phyloP scores from a whole-genome alignment of 1,139 yeast genomes.

The Yamadazyma friedrichii region DNA sequence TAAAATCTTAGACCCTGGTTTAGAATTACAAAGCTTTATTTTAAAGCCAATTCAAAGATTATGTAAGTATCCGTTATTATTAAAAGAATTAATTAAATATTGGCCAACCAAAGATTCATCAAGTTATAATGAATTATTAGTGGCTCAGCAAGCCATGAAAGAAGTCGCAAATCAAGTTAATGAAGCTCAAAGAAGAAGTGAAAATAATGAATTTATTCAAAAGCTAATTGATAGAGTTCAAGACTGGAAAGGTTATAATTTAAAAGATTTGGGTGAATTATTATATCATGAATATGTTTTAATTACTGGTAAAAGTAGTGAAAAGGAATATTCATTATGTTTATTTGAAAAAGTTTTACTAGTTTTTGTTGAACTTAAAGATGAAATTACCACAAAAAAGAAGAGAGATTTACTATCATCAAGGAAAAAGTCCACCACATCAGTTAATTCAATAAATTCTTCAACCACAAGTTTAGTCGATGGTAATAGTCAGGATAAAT shows the following conservation, averaged over 20 bases:
- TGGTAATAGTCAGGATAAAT: slow-evolving; percentile 31
- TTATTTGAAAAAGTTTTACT: slow-evolving; percentile 84
- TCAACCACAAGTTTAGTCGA: slow-evolving; percentile 40
- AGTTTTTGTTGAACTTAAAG: slow-evolving; percentile 56
- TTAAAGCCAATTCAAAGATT: slow-evolving; percentile 94
- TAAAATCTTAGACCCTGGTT: slow-evolving; percentile 73
- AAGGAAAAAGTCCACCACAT: slow-evolving; percentile 40
- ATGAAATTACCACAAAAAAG: slow-evolving; percentile 27
- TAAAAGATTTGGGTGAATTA: slow-evolving; percentile 81
- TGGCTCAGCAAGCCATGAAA: slow-evolving; percentile 64
- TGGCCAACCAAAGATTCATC: slow-evolving; percentile 39
- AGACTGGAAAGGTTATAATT: slow-evolving; percentile 94
- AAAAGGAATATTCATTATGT: slow-evolving; percentile 86
- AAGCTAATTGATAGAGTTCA: slow-evolving; percentile 70
- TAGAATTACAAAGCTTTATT: slow-evolving; percentile 85
- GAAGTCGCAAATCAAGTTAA: slow-evolving; percentile 82
- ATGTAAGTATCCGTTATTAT: slow-evolving; percentile 85
- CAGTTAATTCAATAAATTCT: slow-evolving; percentile 27
- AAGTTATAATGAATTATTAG: slow-evolving; percentile 59
- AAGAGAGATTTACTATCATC: slow-evolving; percentile 36
- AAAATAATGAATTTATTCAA: slow-evolving; percentile 71
- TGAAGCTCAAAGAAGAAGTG: slow-evolving; percentile 92
- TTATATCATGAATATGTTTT: slow-evolving; percentile 75
- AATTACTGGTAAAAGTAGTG: slow-evolving; percentile 74
- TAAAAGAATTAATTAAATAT: slow-evolving; percentile 68